Base-by-base conservation (phyloP, 768 basidiomycete genomes). In the Xerocomellus amylosporus region DNA sequence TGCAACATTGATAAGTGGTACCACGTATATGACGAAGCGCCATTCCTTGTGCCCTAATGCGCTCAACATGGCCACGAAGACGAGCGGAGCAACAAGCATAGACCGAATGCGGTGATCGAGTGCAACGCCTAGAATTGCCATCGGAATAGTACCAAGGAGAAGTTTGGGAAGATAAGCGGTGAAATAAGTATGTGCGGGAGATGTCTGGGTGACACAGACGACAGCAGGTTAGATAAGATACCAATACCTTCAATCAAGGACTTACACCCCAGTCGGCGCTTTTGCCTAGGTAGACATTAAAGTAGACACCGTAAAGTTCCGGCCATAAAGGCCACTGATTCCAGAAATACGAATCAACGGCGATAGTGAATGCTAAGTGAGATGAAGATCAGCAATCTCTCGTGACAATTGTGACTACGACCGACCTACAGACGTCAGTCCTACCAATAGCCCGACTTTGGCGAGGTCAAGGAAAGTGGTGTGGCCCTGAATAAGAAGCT, bases 11-110 rank as follows among this genome's bases (percentile, higher is more conserved):
- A 93, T 75, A 2, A 83, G 65, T 0, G 95, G 94, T 0, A 98
- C 81, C 17, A 85, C 79, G 64, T 98, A 98, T 8, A 93, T 79
- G 53, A 98, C 76, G 71, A 99, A 99, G 8, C 97, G 82, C 97
- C 97, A 99, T 72, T 99, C 97, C 68, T 99, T 99, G 73, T 99
- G 97, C 0, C 82, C 86, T 1, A 98, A 75, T 30, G 67, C 75
- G 66, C 93, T 94, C 68, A 98, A 81, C 3, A 86, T 60, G 3
- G 65, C 69, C 8, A 92, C 64, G 55, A 87, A 89, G 1, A 64
- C 53, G 5, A 85, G 26, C 3, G 81, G 75, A 0, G 86, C 81
- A 10, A 78, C 46, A 5, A 86, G 69, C 36, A 88, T 73, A 4
- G 71, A 65, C 4, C 80, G 78, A 41, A 84, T 73, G 9, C 81